Conservation (phyloP, 495 filamentous ascomycete genomes). For the Neurospora pannonica region DNA sequence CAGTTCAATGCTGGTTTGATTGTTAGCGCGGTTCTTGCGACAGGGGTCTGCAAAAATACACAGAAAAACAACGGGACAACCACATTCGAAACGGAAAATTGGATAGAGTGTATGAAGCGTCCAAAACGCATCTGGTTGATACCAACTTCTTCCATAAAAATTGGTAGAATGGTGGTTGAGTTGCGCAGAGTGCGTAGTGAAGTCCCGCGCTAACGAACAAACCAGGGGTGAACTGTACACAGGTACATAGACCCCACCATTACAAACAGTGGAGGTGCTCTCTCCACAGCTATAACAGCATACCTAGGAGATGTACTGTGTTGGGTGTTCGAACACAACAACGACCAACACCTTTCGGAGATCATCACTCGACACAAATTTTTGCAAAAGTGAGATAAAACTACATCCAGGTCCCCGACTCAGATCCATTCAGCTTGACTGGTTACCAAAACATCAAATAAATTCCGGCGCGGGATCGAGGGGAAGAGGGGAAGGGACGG, state of each 20-base stretch:
- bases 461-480: neutral
- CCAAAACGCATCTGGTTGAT: too few relatives aligned
- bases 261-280: neutral
- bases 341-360: neutral
- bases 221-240: neutral
- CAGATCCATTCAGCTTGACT: neutral
- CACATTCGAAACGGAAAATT: too few relatives aligned
- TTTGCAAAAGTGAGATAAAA: neutral
- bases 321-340: neutral
- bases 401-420: neutral
- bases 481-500: neutral
- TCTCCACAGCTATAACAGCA: neutral
- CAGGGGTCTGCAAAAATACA: too few relatives aligned
- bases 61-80: too few relatives aligned
- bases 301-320: neutral
- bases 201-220: too few relatives aligned
- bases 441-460: neutral
- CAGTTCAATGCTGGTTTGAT: too few relatives aligned
- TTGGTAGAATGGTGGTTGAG: too few relatives aligned
- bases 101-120: too few relatives aligned
- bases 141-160: too few relatives aligned
- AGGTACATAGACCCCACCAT: neutral
- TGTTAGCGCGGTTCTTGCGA: too few relatives aligned
- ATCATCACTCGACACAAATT: neutral
- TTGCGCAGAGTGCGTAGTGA: too few relatives aligned